Conservation (phyloP, 2,329 filamentous ascomycete genomes). For the Alternaria angustiovoidea region DNA sequence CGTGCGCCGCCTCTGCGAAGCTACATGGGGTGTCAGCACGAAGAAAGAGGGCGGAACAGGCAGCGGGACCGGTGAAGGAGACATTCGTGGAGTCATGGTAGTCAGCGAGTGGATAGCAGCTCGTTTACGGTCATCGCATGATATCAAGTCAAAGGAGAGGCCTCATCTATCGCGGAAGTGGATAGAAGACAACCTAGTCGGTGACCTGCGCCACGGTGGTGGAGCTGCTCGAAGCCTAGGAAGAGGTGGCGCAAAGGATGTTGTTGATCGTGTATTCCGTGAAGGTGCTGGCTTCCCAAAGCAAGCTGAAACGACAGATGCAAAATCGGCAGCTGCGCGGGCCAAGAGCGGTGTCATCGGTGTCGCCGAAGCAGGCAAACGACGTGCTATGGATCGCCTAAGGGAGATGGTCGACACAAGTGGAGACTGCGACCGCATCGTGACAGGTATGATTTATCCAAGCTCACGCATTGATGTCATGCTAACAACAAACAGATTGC, state of each 20-base stretch:
- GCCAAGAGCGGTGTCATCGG: conserved; percentile 60
- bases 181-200: conserved; percentile 76
- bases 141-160: conserved; percentile 47
- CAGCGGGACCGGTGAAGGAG: conserved; percentile 71
- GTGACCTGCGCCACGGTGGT: conserved; percentile 73
- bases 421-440: conserved; percentile 79
- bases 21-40: conserved; percentile 79
- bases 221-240: conserved; percentile 76
- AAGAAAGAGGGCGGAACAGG: conserved; percentile 70
- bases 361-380: conserved; percentile 76
- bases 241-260: conserved; percentile 75
- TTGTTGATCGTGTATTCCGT: conserved; percentile 79
- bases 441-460: conserved; percentile 59
- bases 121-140: conserved; percentile 63
- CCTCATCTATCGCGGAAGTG: conserved; percentile 73
- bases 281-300: conserved; percentile 81
- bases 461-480: neutral
- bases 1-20: conserved; percentile 82
- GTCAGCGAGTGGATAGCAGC: conserved; percentile 87
- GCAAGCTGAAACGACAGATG: conserved; percentile 57
- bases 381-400: conserved; percentile 74
- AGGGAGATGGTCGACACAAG: conserved; percentile 80
- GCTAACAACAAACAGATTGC: conserved; percentile 63
- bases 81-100: conserved; percentile 84
- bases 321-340: conserved; percentile 64